Evolutionary conservation across 345 rosid species (phyloP).

Genomic region (Fremontodendron californicum): DNA sequence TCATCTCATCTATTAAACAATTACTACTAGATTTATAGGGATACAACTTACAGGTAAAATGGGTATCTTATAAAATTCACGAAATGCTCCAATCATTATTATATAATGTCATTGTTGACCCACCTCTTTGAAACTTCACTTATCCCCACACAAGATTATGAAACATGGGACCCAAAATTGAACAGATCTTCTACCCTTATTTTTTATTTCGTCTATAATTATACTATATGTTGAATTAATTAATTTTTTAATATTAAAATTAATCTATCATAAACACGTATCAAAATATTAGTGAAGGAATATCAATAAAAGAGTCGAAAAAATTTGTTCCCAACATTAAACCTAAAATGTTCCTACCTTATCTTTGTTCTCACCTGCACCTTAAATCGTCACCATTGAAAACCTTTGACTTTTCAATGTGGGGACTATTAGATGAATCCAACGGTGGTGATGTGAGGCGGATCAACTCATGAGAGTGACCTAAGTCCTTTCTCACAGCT

Average conservation of each 20-base stretch:
- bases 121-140: conserved; percentile 22
- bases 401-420: not conserved
- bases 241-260: no score
- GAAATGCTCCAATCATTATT: conserved; percentile 21
- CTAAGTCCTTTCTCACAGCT: conserved; percentile 6
- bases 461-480: not conserved
- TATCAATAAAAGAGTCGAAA: no score
- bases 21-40: not conserved
- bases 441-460: not conserved
- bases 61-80: conserved; percentile 17
- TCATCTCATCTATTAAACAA: no score
- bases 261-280: no score
- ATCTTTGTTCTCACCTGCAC: not conserved
- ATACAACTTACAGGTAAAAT: not conserved
- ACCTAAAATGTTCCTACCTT: not conserved
- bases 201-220: no score
- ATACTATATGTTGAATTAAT: no score
- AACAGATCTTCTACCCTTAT: no score
- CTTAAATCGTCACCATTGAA: conserved; percentile 3
- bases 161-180: conserved; percentile 24
- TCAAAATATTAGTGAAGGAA: no score
- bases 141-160: conserved; percentile 8
- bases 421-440: not conserved
- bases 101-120: conserved; percentile 16
- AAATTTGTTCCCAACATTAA: no score